Percentiles rank a stretch among this genome's conserved stretches.
phyloP scores from a whole-genome alignment of 768 basidiomycete genomes.

The Rhodosporidiobolus sp. region DNA sequence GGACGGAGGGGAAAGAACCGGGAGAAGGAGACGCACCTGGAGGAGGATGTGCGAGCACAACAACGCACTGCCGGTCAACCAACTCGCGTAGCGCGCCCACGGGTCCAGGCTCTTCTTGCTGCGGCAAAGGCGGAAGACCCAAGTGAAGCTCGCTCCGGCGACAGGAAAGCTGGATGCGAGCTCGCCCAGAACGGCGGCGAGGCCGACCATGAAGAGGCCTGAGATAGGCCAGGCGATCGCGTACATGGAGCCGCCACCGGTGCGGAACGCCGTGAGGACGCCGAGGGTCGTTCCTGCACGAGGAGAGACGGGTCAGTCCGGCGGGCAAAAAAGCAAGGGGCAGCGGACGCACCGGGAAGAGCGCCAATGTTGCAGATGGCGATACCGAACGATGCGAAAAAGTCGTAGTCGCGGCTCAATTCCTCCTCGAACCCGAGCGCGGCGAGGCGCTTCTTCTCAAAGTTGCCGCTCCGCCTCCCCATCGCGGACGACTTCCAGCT shows the following conservation, averaged over 20 bases:
- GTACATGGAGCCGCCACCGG: conserved; percentile 42
- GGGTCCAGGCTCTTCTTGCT: conserved; percentile 22
- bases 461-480: conserved; percentile 6
- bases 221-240: conserved; percentile 44
- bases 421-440: conserved; percentile 40
- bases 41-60: conserved; percentile 41
- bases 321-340: background rate
- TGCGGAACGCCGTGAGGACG: conserved; percentile 37
- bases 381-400: conserved; percentile 33
- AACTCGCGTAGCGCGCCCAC: conserved; percentile 41
- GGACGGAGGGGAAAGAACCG: background rate
- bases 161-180: conserved; percentile 44
- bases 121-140: conserved; percentile 43
- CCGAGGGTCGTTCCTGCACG: conserved; percentile 39
- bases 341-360: conserved; percentile 20
- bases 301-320: background rate
- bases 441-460: conserved; percentile 30
- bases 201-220: conserved; percentile 41
- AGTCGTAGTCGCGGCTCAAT: conserved; percentile 35
- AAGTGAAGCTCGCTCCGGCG: conserved; percentile 43
- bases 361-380: conserved; percentile 37
- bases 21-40: conserved; percentile 18
- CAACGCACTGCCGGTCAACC: conserved; percentile 40
- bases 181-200: conserved; percentile 43
- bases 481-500: conserved; percentile 31